Percentiles rank a stretch among this genome's conserved stretches.
Conservation (phyloP, 768 basidiomycete species). For the Tulasnella sp. region DNA sequence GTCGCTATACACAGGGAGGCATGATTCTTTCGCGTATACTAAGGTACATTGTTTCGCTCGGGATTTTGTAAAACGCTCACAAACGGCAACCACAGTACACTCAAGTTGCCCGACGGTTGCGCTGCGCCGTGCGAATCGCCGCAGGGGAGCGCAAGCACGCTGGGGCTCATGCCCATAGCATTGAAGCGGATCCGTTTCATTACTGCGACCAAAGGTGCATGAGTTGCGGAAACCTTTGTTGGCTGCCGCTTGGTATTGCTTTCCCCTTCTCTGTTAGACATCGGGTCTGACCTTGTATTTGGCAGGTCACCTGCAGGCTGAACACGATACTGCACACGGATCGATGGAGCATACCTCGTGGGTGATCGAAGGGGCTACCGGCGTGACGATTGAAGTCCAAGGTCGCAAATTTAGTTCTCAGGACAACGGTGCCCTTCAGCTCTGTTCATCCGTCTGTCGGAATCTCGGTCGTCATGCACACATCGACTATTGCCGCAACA, state of each 20-base stretch:
- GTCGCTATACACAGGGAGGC: constrained; percentile 41
- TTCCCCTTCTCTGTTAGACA: neutral
- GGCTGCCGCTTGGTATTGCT: constrained; percentile 36
- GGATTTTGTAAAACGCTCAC: neutral
- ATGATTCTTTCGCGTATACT: constrained; percentile 52
- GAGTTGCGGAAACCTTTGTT: constrained; percentile 48
- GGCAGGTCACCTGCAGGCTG: constrained; percentile 44
- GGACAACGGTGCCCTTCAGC: constrained; percentile 16
- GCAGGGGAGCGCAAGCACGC: constrained; percentile 33
- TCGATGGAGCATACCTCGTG: constrained; percentile 49
- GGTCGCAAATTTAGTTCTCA: constrained; percentile 34
- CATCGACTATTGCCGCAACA: constrained; percentile 42
- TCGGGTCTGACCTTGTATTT: neutral
- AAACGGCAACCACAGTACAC: constrained; percentile 10
- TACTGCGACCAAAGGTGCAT: constrained; percentile 44
- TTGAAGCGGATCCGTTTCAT: constrained; percentile 37
- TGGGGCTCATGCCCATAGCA: constrained; percentile 39
- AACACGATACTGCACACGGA: constrained; percentile 52
- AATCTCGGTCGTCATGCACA: constrained; percentile 36
- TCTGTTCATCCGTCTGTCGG: constrained; percentile 5
- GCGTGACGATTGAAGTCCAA: constrained; percentile 38
- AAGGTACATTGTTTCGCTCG: constrained; percentile 32
- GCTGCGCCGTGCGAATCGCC: constrained; percentile 37
- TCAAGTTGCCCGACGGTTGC: constrained; percentile 39
- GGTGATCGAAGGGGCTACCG: constrained; percentile 43